These are phyloP conservation scores for Albifimbria verrucaria DNA, from an alignment of 2,329 filamentous ascomycete genomes.

Conservation along the genomic window DNA sequence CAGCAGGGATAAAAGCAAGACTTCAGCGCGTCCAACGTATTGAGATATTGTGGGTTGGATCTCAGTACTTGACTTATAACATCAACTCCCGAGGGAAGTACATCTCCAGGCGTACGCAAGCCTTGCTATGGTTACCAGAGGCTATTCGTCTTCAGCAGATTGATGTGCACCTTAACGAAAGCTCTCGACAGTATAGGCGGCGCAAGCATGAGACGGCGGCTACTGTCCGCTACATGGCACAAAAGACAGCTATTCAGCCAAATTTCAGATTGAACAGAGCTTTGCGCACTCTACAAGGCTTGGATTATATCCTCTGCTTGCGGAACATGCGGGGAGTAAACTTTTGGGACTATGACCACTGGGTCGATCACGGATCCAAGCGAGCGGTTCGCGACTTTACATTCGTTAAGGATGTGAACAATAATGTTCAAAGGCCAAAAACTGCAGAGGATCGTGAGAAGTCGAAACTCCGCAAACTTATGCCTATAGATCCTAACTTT, in stretches of 20 bases:
- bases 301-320: slow-evolving; percentile 40
- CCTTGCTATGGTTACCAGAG: slow-evolving; percentile 32
- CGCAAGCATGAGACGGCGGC: slow-evolving; percentile 31
- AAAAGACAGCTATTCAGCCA: slow-evolving; percentile 32
- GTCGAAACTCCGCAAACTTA: slow-evolving; percentile 17
- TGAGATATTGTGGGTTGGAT: slow-evolving; percentile 40
- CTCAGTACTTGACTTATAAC: slow-evolving; percentile 23
- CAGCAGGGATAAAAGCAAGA: slow-evolving; percentile 36
- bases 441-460: not conserved
- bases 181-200: slow-evolving; percentile 21
- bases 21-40: slow-evolving; percentile 41
- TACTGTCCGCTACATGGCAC: slow-evolving; percentile 18
- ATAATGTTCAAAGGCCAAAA: slow-evolving; percentile 17
- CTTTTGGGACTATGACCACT: slow-evolving; percentile 37
- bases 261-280: slow-evolving; percentile 34
- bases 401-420: slow-evolving; percentile 25
- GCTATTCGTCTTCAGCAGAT: slow-evolving; percentile 37
- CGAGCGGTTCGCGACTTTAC: slow-evolving; percentile 22
- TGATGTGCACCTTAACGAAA: slow-evolving; percentile 38
- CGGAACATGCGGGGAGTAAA: slow-evolving; percentile 38
- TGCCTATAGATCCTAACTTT: slow-evolving; percentile 13
- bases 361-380: not conserved
- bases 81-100: slow-evolving; percentile 15
- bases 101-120: slow-evolving; percentile 34
- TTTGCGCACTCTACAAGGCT: slow-evolving; percentile 39